Conservation (phyloP, 306 rosid species). For the Pterocarpus macrocarpus region DNA sequence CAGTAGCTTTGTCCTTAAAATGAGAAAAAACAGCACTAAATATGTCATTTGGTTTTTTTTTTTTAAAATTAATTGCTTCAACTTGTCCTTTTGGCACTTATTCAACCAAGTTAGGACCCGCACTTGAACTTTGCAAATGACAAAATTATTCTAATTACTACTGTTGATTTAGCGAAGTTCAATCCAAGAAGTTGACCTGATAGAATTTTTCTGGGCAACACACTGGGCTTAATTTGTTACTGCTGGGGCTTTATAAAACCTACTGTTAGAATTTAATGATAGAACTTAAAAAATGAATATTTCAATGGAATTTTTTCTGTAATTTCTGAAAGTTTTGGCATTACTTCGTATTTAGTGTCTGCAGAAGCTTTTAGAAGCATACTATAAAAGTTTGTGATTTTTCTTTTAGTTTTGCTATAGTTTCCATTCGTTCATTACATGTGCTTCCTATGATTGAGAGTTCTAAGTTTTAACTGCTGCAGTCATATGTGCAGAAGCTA, state of each 20-base stretch:
- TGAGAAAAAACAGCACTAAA: not conserved
- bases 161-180: too few species aligned
- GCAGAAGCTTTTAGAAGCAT: constrained; percentile 4
- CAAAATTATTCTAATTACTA: too few species aligned
- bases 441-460: constrained; percentile 31
- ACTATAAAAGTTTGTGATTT: not conserved
- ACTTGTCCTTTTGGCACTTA: too few species aligned
- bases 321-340: not conserved
- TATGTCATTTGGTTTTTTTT: too few species aligned
- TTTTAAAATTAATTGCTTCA: too few species aligned
- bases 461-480: constrained; percentile 26
- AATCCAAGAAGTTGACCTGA: not conserved
- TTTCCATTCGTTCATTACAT: not conserved
- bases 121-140: too few species aligned
- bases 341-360: not conserved
- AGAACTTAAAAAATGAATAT: not conserved
- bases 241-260: not conserved
- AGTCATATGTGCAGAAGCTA: constrained; percentile 69
- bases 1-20: not conserved
- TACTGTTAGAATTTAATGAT: not conserved
- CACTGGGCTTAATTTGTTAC: not conserved
- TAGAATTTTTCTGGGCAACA: not conserved
- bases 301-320: not conserved
- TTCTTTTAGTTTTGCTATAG: not conserved
- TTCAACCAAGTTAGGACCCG: too few species aligned